These are phyloP conservation scores for Clavispora carvajalis DNA, from an alignment of 805 yeast genomes.

Conservation along the genomic window DNA sequence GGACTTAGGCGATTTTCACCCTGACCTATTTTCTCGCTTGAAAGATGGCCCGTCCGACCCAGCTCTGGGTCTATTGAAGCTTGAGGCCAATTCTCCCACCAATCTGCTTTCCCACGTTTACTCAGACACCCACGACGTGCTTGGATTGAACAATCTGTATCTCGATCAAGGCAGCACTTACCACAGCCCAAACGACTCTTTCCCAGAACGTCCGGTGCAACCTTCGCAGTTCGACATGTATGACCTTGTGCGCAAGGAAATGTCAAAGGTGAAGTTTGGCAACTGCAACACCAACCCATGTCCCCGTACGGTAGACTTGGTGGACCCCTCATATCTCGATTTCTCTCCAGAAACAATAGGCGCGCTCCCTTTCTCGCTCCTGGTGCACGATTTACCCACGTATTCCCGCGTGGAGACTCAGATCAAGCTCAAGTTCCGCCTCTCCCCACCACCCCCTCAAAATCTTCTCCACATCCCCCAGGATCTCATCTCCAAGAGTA, in stretches of 20 bases:
- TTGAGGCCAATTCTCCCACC: neutral
- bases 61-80: neutral
- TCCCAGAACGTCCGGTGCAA: neutral
- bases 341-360: slow-evolving; percentile 32
- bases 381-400: slow-evolving; percentile 61
- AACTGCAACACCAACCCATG: slow-evolving; percentile 33
- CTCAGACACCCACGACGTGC: neutral
- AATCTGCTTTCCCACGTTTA: neutral
- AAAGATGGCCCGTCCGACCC: neutral
- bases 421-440: slow-evolving; percentile 64
- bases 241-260: slow-evolving; percentile 44
- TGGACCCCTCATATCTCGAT: slow-evolving; percentile 31
- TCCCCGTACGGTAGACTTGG: slow-evolving; percentile 26
- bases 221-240: slow-evolving; percentile 21
- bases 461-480: slow-evolving; percentile 74
- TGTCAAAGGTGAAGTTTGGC: slow-evolving; percentile 53
- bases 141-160: neutral
- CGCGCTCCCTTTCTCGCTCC: slow-evolving; percentile 44
- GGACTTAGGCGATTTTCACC: neutral
- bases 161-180: slow-evolving; percentile 9
- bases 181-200: slow-evolving; percentile 16
- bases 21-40: slow-evolving; percentile 3
- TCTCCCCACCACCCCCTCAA: slow-evolving; percentile 76
- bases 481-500: slow-evolving; percentile 83
- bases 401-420: slow-evolving; percentile 95